Evolutionary conservation across 345 rosid species (phyloP).

Genomic region (Ceriops decandra): DNA sequence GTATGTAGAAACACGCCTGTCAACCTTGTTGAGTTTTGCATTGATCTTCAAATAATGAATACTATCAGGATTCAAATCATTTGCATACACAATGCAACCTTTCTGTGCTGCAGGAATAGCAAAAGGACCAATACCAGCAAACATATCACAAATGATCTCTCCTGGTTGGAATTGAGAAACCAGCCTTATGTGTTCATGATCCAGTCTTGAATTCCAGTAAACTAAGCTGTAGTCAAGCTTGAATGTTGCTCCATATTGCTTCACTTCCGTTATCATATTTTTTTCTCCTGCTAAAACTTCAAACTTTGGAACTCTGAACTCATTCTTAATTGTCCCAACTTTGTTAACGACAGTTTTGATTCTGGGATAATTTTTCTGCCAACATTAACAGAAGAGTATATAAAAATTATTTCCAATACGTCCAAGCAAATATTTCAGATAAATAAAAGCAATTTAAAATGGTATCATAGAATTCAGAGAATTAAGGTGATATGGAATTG

Average conservation of each 20-base stretch:
- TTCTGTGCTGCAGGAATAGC: slow-evolving; percentile 91
- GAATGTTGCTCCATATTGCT: slow-evolving; percentile 87
- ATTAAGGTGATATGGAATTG: not conserved
- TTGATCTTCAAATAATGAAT: slow-evolving; percentile 71
- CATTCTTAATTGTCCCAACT: slow-evolving; percentile 74
- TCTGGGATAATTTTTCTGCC: slow-evolving; percentile 87
- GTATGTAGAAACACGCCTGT: slow-evolving; percentile 49
- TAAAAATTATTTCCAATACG: not conserved
- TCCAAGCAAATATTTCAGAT: not conserved
- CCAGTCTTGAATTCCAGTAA: slow-evolving; percentile 95
- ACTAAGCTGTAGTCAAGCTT: slow-evolving; percentile 84
- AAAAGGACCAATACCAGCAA: slow-evolving; percentile 96
- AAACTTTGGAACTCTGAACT: slow-evolving; percentile 90
- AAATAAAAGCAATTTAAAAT: not conserved
- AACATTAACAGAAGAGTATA: not conserved
- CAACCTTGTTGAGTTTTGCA: slow-evolving; percentile 83
- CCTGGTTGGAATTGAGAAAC: slow-evolving; percentile 69
- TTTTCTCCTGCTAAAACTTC: slow-evolving; percentile 84
- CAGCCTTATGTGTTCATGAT: slow-evolving; percentile 83
- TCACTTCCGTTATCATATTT: slow-evolving; percentile 84
- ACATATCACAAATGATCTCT: slow-evolving; percentile 90
- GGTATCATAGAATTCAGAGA: not conserved
- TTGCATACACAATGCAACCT: slow-evolving; percentile 87
- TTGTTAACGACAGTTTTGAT: slow-evolving; percentile 82
- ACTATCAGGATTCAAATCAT: slow-evolving; percentile 86